Evolutionary conservation across 2,329 filamentous ascomycete species (phyloP), one percentile per base, ranked within the genome.

Genomic region (Eutypella sp.): DNA sequence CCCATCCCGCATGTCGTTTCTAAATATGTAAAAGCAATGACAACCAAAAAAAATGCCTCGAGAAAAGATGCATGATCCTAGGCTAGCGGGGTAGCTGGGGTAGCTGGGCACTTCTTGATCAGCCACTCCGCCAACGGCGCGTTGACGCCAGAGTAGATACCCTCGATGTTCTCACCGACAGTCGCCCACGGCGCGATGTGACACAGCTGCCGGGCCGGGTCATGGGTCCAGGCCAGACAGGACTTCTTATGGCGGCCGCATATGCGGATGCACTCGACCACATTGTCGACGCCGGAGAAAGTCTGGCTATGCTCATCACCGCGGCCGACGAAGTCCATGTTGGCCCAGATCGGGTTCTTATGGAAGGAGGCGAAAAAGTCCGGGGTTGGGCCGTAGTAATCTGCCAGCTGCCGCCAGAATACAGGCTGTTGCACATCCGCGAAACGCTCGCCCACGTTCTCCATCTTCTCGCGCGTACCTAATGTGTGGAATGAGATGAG

Each of bases 191-290:
- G 73, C 31, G 71, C 73, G 41, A 62, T 64, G 50, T 69, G 64
- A 58, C 76, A 79, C 47, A 61, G 55, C 51, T 63, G 57, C 19
- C 51, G 60, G 23, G 52, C 55, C 41, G 64, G 60, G 27, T 76
- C 69, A 62, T 71, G 78, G 22, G 68, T 70, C 76, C 76, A 79
- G 20, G 76, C 74, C 44, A 79, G 59, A 49, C 76, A 79, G 47
- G 59, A 58, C 23, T 54, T 57, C n/a, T 59, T 53, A 31, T 64
- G 61, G 25, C 60, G 54, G 20, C 65, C 56, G 61, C 76, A 79
- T 33, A 69, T 64, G 15, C 58, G 57, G 48, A 69, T 52, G 53
- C 76, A 79, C 29, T 64, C 65, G 24, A 71, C 68, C 6, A 68
- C 65, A 39, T 62, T 67, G 29, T 56, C 54, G 10, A 74, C 61